Percentiles rank a stretch among this genome's conserved stretches.
phyloP scores from a whole-genome alignment of 2,329 filamentous ascomycete species.

The Fusarium floridanum region DNA sequence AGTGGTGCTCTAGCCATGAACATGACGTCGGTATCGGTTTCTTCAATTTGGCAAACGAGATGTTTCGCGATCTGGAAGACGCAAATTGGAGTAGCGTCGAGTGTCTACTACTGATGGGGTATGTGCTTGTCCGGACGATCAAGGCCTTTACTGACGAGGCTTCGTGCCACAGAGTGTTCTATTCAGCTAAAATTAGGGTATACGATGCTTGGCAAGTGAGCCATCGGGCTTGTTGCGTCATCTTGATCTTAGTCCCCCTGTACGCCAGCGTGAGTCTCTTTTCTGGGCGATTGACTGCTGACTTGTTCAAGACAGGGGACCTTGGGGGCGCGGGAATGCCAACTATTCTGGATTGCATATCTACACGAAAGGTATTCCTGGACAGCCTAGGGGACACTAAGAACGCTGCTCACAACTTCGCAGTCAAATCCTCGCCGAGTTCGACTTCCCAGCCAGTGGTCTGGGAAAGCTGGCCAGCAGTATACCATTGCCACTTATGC shows the following conservation, averaged over 20 bases:
- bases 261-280: rapidly evolving
- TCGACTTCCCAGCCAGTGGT: slow-evolving; percentile 36
- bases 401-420: neutral
- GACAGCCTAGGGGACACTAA: neutral
- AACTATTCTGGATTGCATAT: slow-evolving; percentile 34
- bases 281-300: rapidly evolving
- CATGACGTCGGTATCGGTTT: slow-evolving; percentile 15
- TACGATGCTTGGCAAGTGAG: slow-evolving; percentile 27
- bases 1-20: slow-evolving; percentile 8
- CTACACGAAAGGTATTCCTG: slow-evolving; percentile 25
- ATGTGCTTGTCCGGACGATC: neutral
- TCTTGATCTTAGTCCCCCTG: slow-evolving; percentile 26
- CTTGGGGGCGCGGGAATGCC: slow-evolving; percentile 27
- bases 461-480: slow-evolving; percentile 25
- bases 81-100: slow-evolving; percentile 26
- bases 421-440: slow-evolving; percentile 31
- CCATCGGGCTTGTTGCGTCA: slow-evolving; percentile 25
- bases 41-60: slow-evolving; percentile 21
- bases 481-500: slow-evolving; percentile 25
- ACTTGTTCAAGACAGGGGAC: slow-evolving; percentile 3
- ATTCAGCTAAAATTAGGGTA: slow-evolving; percentile 23
- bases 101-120: slow-evolving; percentile 33
- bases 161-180: slow-evolving; percentile 14
- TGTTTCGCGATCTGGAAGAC: slow-evolving; percentile 16
- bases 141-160: neutral